Base-by-base conservation (phyloP, 129 eudicot species). In the Mikania micrantha region DNA sequence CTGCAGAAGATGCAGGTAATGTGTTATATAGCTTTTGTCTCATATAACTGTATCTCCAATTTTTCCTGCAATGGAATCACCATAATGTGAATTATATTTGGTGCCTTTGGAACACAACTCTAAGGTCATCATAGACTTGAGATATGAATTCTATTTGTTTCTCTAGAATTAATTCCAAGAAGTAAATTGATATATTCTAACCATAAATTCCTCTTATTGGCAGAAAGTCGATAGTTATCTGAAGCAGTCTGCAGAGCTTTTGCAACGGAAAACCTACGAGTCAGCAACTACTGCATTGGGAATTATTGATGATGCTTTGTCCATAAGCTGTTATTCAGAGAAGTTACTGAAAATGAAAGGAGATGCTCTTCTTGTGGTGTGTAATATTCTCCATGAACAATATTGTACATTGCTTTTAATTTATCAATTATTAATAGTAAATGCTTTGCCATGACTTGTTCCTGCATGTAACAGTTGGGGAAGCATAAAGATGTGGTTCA, bases 301-400 rank as follows among this genome's bases (percentile, higher is more conserved):
- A 64, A 70, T 73, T 13, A 83, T 87, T 74, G 61, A 32, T 19
- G 95, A 84, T 65, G 99, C 84, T 77, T 79, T 93, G 77, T 74
- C 82, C n/a, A 81, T 86, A 59, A 80, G 96, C 77, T 78, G 78
- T 71, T 87, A 84, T 59, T 86, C 99, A 1, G 99, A 93, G 69
- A 84, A 75, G 59, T 75, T 93, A 64, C 85, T 82, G 69, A 77
- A 85, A 64, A 72, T 89, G 85, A 93, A 86, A 76, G 99, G 93
- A 75, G 86, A 86, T 74, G 93, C 99, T 74, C 85, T 93, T 28
- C 71, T 77, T 79, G 67, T 66, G 85, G 99, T 93, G 11, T 74
- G 95, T 82, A 35, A 45, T 60, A 52, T 20, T 36, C 44, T 10
- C 53, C 52, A 63, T 52, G 69, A 64, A 41, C 34, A 50, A 32